Percentiles rank a stretch among this genome's conserved stretches.
Evolutionary conservation across 192 early-diverging fungal species (phyloP).

Genomic region (Funneliformis geosporum): DNA sequence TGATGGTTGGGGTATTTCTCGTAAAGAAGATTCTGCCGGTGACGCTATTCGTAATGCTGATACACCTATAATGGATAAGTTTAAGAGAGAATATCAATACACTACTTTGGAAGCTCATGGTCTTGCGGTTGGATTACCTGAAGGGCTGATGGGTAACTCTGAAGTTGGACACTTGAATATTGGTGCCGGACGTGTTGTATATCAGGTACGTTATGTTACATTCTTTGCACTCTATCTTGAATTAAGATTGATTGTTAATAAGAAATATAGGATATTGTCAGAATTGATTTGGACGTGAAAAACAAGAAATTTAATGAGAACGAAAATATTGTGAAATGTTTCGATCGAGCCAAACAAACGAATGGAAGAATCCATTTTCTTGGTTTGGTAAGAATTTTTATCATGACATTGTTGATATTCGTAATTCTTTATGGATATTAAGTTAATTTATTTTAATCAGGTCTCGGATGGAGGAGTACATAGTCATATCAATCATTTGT

Average conservation of each 20-base stretch:
- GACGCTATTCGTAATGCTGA: conserved; percentile 92
- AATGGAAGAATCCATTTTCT: conserved; percentile 91
- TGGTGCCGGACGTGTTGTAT: conserved; percentile 98
- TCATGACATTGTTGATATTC: neutral
- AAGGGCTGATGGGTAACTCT: conserved; percentile 99
- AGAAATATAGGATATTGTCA: conserved; percentile 84
- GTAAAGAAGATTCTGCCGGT: conserved; percentile 65
- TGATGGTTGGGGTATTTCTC: conserved; percentile 97
- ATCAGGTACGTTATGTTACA: conserved; percentile 69
- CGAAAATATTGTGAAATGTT: conserved; percentile 74
- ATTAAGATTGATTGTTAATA: neutral
- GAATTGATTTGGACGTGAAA: conserved; percentile 91
- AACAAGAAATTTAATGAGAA: conserved; percentile 78
- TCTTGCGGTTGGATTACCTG: conserved; percentile 91
- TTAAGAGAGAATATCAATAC: conserved; percentile 75
- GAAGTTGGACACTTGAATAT: conserved; percentile 99
- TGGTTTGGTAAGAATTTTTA: conserved; percentile 67
- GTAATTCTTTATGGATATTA: neutral
- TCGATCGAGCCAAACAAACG: conserved; percentile 80
- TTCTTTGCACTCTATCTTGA: conserved; percentile 1
- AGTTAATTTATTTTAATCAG: conserved; percentile 29
- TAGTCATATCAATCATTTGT: conserved; percentile 90
- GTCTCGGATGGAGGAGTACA: conserved; percentile 99
- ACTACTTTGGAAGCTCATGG: conserved; percentile 91
- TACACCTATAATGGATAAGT: conserved; percentile 88